phyloP scores from a whole-genome alignment of 2,329 filamentous ascomycete genomes.

The Diaporthe helianthi region DNA sequence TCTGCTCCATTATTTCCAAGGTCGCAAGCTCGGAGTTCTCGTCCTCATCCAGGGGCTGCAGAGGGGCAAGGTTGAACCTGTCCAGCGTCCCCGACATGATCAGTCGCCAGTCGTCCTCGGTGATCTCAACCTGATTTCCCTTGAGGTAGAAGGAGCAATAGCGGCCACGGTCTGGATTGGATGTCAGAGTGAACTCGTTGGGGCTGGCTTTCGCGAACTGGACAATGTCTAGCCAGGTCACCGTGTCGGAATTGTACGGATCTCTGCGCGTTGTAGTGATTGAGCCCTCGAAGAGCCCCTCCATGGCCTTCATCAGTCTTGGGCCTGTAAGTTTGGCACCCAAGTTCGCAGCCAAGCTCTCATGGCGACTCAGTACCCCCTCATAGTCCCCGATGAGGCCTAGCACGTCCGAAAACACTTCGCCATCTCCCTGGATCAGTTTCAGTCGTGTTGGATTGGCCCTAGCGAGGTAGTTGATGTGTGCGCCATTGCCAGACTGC shows the following conservation, averaged over 20 bases:
- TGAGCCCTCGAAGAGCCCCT: slow-evolving; percentile 83
- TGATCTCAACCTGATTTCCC: slow-evolving; percentile 82
- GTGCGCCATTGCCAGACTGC: slow-evolving; percentile 49
- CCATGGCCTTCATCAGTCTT: slow-evolving; percentile 84
- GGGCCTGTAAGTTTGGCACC: slow-evolving; percentile 84
- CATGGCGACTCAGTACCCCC: slow-evolving; percentile 80
- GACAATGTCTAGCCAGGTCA: slow-evolving; percentile 87
- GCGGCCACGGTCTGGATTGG: slow-evolving; percentile 71
- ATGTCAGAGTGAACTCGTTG: slow-evolving; percentile 76
- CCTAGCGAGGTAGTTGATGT: slow-evolving; percentile 62
- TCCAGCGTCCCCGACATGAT: slow-evolving; percentile 85
- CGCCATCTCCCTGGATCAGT: slow-evolving; percentile 62
- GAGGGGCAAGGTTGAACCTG: slow-evolving; percentile 73
- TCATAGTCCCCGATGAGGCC: slow-evolving; percentile 81
- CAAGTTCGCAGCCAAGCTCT: slow-evolving; percentile 85
- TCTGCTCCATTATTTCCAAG: slow-evolving; percentile 82
- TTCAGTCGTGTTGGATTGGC: slow-evolving; percentile 53
- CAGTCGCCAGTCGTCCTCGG: slow-evolving; percentile 85
- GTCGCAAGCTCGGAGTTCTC: slow-evolving; percentile 86
- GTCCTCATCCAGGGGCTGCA: slow-evolving; percentile 83
- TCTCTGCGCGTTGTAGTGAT: slow-evolving; percentile 66
- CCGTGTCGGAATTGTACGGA: slow-evolving; percentile 58
- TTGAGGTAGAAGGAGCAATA: slow-evolving; percentile 85
- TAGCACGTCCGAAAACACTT: slow-evolving; percentile 77
- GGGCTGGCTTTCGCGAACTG: slow-evolving; percentile 83